Evolutionary conservation across 352 stramenopile genomes (phyloP), one percentile per base, ranked within the genome.

Genomic region (Pythium sukuiense): DNA sequence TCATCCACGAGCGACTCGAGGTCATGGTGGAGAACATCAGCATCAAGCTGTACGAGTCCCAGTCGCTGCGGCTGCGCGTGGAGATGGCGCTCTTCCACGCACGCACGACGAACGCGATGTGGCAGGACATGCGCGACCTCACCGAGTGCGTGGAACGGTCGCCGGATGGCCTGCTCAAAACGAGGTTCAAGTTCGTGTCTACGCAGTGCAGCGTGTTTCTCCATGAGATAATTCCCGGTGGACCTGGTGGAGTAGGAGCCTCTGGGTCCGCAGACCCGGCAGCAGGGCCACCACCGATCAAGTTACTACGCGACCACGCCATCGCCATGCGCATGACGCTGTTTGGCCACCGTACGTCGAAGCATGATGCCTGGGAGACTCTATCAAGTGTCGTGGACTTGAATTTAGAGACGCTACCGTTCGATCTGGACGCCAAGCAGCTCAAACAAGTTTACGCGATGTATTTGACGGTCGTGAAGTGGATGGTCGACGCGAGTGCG

Each of bases 91-190:
- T 72, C 43, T 76, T 90, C 26, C 70, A 86, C 48, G 79, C 77
- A 18, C 80, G 80, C 16, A 86, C 82, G 27, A 89, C 80, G 2
- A 85, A 90, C 48, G 73, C 82, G 12, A 24, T 88, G 59, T 87
- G 82, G 79, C 80, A 89, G 62, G 80, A 88, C 61, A 82, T 90
- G 60, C 76, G 77, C 20, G 76, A 90, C 29, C 74, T 87, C 18
- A 77, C 77, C 8, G 65, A 65, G 24, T 86, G 77, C 33, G 76
- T 89, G 7, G 80, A 89, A 16, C 79, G 79, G 12, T 89, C 82
- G 1, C 82, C 82, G 0, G 80, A 90, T 18, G 72, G 77, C 3
- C 61, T 86, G 48, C 71, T 89, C n/a, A 81, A 85, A 66, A 90
- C 82, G 20, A 73, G 79, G 1, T 89, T 89, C 72, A 85, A 85